phyloP scores from a whole-genome alignment of 2,329 filamentous ascomycete genomes.

The Pseudogymnoascus verrucosus region DNA sequence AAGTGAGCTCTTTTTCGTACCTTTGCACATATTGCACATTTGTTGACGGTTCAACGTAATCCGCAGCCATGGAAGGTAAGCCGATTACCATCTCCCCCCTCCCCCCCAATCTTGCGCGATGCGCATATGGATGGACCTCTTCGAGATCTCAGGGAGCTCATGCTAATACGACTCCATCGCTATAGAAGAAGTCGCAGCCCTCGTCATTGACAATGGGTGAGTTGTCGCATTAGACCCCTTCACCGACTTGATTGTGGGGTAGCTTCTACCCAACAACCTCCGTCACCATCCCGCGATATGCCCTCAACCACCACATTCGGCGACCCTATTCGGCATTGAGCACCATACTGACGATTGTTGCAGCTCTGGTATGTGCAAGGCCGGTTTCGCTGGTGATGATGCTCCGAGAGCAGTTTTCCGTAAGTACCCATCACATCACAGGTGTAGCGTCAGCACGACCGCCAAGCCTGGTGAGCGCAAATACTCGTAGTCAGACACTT shows the following conservation, averaged over 20 bases:
- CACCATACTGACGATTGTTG: constrained; percentile 20
- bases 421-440: constrained; percentile 54
- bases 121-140: constrained; percentile 15
- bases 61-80: constrained; percentile 34
- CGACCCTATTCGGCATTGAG: constrained; percentile 11
- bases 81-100: constrained; percentile 15
- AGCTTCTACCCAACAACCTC: constrained; percentile 12
- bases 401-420: constrained; percentile 99
- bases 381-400: constrained; percentile 99
- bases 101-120: constrained; percentile 12
- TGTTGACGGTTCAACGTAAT: constrained; percentile 28
- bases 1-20: constrained; percentile 23
- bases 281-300: constrained; percentile 7
- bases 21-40: constrained; percentile 21
- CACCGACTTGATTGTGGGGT: constrained; percentile 20
- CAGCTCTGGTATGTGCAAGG: constrained; percentile 99
- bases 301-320: constrained; percentile 2
- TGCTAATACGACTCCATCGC: constrained; percentile 22
- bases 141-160: constrained; percentile 12
- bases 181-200: constrained; percentile 98
- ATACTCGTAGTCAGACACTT: neutral
- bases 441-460: neutral
- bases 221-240: constrained; percentile 38
- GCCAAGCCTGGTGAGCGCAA: neutral
- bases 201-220: constrained; percentile 99